phyloP scores from a whole-genome alignment of 2,329 filamentous ascomycete genomes.

The Conoideocrella luteorostrata region DNA sequence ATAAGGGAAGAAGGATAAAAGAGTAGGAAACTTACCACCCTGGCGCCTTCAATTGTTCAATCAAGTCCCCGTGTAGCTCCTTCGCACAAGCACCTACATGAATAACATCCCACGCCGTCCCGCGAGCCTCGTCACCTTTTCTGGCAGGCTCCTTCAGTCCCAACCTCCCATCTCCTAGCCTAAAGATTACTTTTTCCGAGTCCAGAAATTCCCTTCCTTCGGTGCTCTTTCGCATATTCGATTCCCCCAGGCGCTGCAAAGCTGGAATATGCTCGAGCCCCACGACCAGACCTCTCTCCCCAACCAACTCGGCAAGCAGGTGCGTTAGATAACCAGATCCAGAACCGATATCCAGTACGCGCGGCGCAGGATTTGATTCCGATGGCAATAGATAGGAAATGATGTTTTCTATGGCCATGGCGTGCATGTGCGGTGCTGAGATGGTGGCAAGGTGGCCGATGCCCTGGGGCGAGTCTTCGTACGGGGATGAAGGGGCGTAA shows the following conservation, averaged over 20 bases:
- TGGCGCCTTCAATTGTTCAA: conserved; percentile 72
- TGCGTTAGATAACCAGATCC: conserved; percentile 83
- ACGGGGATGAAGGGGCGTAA: conserved; percentile 67
- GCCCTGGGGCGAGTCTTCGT: conserved; percentile 52
- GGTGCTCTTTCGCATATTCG: conserved; percentile 59
- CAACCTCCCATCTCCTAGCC: conserved; percentile 66
- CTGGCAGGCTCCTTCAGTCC: conserved; percentile 46
- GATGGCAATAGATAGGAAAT: conserved; percentile 37
- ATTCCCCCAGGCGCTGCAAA: conserved; percentile 54
- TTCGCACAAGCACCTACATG: conserved; percentile 86
- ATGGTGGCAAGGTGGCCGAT: conserved; percentile 53
- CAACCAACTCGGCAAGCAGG: conserved; percentile 73
- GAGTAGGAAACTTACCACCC: conserved; percentile 47
- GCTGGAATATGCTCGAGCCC: conserved; percentile 68
- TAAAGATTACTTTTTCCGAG: conserved; percentile 60
- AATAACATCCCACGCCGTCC: conserved; percentile 76
- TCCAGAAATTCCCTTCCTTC: conserved; percentile 55
- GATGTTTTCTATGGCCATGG: conserved; percentile 44
- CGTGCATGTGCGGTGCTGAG: conserved; percentile 57
- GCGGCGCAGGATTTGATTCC: conserved; percentile 26
- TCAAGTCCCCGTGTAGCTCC: conserved; percentile 62
- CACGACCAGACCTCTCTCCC: conserved; percentile 47
- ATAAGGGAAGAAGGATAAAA: not conserved
- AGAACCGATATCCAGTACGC: conserved; percentile 68
- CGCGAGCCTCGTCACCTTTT: conserved; percentile 40